Evolutionary conservation across 495 filamentous ascomycete genomes (phyloP).

Genomic region (Staphylotrichum longicolle): DNA sequence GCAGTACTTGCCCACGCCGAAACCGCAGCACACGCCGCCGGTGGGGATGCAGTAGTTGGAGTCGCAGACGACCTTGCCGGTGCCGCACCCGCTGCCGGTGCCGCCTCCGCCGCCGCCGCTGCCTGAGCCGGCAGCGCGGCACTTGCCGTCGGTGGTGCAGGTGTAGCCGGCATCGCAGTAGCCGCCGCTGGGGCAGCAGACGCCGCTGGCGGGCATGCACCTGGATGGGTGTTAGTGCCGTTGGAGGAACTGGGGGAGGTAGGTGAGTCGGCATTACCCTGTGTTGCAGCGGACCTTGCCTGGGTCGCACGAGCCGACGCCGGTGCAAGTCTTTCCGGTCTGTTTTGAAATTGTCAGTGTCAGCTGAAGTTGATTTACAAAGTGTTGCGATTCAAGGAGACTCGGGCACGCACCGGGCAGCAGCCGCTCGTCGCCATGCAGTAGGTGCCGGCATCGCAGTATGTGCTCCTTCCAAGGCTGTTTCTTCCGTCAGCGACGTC

Average conservation of each 20-base stretch:
- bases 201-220: constrained; percentile 26
- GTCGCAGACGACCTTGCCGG: constrained; percentile 12
- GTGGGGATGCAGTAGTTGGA: constrained; percentile 19
- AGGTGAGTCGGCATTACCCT: background rate
- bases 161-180: constrained; percentile 26
- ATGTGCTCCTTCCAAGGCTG: constrained; percentile 1
- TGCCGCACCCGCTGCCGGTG: background rate
- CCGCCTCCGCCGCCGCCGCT: constrained; percentile 6
- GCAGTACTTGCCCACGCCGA: constrained; percentile 19
- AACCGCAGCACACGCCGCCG: constrained; percentile 18
- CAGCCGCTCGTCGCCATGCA: constrained; percentile 23
- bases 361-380: no score
- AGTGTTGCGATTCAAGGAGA: background rate
- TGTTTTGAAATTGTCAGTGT: background rate
- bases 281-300: constrained; percentile 16
- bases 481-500: background rate
- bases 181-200: constrained; percentile 25
- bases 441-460: constrained; percentile 26
- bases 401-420: constrained; percentile 18
- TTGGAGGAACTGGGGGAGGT: background rate
- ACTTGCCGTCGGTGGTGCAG: constrained; percentile 15
- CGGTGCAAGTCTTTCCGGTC: constrained; percentile 21
- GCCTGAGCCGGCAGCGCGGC: background rate
- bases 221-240: background rate
- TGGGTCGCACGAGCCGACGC: constrained; percentile 17